Conservation (phyloP, 306 rosid genomes). For the Lathyrus tuberosus region DNA sequence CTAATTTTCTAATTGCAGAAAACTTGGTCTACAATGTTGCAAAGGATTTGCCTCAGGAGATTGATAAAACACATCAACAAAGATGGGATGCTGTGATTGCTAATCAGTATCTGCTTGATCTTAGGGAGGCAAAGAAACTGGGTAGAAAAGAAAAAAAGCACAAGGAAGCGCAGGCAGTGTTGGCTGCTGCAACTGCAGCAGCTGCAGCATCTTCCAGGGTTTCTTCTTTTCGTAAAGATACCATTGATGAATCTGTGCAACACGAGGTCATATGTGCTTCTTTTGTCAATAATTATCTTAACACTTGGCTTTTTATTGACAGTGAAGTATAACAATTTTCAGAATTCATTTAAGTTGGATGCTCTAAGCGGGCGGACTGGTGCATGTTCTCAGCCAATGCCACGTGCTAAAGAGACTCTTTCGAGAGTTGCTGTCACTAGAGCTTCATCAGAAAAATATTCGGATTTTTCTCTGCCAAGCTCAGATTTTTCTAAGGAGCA, state of each 20-base stretch:
- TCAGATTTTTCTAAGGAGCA: conserved; percentile 80
- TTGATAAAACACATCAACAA: conserved; percentile 61
- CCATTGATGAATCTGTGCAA: conserved; percentile 64
- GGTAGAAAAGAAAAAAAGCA: conserved; percentile 94
- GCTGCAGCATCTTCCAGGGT: conserved; percentile 93
- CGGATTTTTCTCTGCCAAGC: conserved; percentile 51
- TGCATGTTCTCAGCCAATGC: conserved; percentile 71
- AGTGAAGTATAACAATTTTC: conserved; percentile 28
- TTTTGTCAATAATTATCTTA: neutral
- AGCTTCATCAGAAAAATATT: conserved; percentile 67
- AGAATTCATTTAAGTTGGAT: conserved; percentile 61
- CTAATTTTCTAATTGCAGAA: conserved; percentile 59
- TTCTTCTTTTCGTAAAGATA: conserved; percentile 86
- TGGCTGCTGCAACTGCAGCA: conserved; percentile 99
- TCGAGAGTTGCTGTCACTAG: conserved; percentile 72
- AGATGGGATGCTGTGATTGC: conserved; percentile 91
- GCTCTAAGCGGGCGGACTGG: conserved; percentile 56
- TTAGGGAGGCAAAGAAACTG: conserved; percentile 93
- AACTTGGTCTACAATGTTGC: conserved; percentile 60
- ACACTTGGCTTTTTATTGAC: conserved; percentile 27
- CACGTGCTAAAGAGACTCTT: conserved; percentile 83
- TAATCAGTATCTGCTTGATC: conserved; percentile 73
- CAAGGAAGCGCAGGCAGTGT: conserved; percentile 96
- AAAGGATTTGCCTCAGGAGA: conserved; percentile 77
- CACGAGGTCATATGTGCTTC: conserved; percentile 61